Evolutionary conservation across 805 yeast species (phyloP), one percentile per base, ranked within the genome.

Genomic region (Hanseniaspora lindneri): DNA sequence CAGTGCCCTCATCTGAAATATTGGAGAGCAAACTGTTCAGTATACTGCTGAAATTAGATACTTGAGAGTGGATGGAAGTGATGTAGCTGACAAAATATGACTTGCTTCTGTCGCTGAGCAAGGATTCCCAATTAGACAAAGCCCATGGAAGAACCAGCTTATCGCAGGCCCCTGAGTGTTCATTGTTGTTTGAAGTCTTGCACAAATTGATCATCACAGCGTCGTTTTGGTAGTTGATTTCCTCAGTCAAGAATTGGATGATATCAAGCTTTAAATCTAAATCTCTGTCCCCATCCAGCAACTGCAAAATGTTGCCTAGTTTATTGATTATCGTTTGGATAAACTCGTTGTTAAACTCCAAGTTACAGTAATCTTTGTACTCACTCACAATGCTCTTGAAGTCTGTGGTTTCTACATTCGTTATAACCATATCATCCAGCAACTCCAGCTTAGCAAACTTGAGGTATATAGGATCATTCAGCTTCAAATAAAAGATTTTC

Each of bases 401-500:
- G 14, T 66, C 62, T 4, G 56, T 41, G 28, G 75, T 80, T 51
- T 74, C 74, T 16, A 39, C 9, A n/a, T 42, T 49, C 7, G 34
- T 40, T 3, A 27, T 19, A 4, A 83, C 79, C 49, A 83, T 67
- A 58, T 89, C 73, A 1, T 81, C 76, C 69, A 83, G 67, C 21
- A 82, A 79, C 56, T 83, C 92, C 52, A 83, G 69, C 58, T 83
- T 83, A 56, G 83, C 92, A 52, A 82, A 64, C 59, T 83, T 83
- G 52, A 83, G 67, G 59, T 83, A 83, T 47, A 83, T 64, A 52
- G 96, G 84, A 70, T 88, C 83, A 61, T 79, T 82, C 68, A 76
- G 87, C 63, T 87, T 87, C 60, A 89, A 79, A 70, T 84, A 89
- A 58, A 92, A 92, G 7, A 88, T 92, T 55, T 95, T 75, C 20